phyloP scores from a whole-genome alignment of 768 basidiomycete species.

The Lactarius deliciosus region DNA sequence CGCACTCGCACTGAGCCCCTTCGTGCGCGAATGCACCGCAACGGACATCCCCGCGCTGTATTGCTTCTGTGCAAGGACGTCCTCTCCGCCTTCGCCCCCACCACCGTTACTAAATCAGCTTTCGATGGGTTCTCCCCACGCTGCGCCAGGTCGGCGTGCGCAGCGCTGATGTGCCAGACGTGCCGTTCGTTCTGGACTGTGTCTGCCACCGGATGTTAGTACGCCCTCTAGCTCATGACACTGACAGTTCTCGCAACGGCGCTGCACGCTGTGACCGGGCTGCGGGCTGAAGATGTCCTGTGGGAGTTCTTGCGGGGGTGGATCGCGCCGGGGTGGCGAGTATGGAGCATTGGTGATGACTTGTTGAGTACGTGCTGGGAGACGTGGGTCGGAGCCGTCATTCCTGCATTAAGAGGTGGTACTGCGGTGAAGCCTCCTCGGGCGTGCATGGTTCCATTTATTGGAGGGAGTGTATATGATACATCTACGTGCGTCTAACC shows the following conservation, averaged over 20 bases:
- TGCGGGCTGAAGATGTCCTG: slow-evolving; percentile 35
- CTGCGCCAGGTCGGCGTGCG: not conserved
- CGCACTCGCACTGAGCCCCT: slow-evolving; percentile 17
- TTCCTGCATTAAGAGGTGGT: no score
- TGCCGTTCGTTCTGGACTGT: slow-evolving; percentile 7
- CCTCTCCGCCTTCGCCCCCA: not conserved
- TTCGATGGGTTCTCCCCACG: slow-evolving; percentile 22
- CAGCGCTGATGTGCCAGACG: not conserved
- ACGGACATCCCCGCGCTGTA: slow-evolving; percentile 28
- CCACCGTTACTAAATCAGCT: not conserved
- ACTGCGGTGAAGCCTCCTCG: no score
- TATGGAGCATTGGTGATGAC: slow-evolving; percentile 23
- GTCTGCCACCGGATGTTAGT: not conserved
- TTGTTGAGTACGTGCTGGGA: slow-evolving; percentile 9
- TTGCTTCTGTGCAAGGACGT: slow-evolving; percentile 27
- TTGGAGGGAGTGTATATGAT: no score
- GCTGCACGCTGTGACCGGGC: slow-evolving; percentile 12
- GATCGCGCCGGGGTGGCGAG: slow-evolving; percentile 28
- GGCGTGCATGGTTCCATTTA: no score
- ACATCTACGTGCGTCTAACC: no score
- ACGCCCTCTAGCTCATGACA: no score
- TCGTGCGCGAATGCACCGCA: slow-evolving; percentile 27
- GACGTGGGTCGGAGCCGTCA: no score
- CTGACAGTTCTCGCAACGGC: no score
- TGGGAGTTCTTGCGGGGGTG: slow-evolving; percentile 34